phyloP scores from a whole-genome alignment of 1,284 basidiomycete genomes.

The Cutaneotrichosporon cutaneum region DNA sequence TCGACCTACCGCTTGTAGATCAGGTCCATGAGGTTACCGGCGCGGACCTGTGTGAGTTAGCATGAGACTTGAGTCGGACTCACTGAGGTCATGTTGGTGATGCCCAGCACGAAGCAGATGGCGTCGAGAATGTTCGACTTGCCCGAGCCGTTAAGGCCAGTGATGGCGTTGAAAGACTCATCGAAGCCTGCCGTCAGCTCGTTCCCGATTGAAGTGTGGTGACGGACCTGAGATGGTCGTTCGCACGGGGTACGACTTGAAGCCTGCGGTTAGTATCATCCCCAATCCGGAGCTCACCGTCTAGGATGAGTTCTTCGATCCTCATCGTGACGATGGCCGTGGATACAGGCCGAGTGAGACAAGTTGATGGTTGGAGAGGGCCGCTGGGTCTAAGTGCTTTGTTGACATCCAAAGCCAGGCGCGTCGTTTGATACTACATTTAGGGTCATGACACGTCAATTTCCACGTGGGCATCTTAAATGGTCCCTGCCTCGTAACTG shows the following conservation, averaged over 20 bases:
- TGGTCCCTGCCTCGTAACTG: too few species aligned
- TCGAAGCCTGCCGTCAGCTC: slow-evolving; percentile 69
- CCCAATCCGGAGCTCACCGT: slow-evolving; percentile 61
- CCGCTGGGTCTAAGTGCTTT: not conserved
- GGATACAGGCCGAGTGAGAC: slow-evolving; percentile 3
- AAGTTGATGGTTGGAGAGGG: slow-evolving; percentile 1
- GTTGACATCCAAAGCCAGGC: slow-evolving; percentile 16
- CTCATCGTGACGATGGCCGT: slow-evolving; percentile 58
- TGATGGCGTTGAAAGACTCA: slow-evolving; percentile 95
- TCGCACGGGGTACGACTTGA: slow-evolving; percentile 95
- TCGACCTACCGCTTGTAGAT: slow-evolving; percentile 59
- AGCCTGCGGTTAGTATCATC: slow-evolving; percentile 58
- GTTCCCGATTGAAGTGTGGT: not conserved
- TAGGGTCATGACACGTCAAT: not conserved
- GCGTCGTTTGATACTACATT: slow-evolving; percentile 1
- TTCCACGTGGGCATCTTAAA: not conserved
- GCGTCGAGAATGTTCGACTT: slow-evolving; percentile 98
- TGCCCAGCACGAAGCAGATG: slow-evolving; percentile 94
- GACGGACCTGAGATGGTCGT: slow-evolving; percentile 71
- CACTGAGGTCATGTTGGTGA: slow-evolving; percentile 87
- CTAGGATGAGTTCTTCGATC: slow-evolving; percentile 76
- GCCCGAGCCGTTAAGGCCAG: slow-evolving; percentile 83
- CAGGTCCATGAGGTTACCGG: slow-evolving; percentile 92
- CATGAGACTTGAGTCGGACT: slow-evolving; percentile 27
- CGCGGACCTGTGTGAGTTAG: slow-evolving; percentile 69